These are phyloP conservation scores for Westerdykella aurantiaca DNA, from an alignment of 2,329 filamentous ascomycete genomes.

Conservation along the genomic window DNA sequence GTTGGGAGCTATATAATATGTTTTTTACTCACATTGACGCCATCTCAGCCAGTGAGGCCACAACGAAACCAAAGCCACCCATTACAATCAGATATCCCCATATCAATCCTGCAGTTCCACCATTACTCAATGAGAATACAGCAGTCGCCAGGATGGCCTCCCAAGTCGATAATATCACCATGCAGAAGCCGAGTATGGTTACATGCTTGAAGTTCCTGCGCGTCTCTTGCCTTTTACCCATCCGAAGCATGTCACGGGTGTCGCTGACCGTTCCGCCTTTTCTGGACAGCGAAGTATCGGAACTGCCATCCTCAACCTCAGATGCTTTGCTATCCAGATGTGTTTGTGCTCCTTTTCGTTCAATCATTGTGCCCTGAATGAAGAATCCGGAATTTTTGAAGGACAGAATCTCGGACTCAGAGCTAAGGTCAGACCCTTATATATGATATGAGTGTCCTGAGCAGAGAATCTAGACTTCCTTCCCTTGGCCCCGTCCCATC, in stretches of 20 bases:
- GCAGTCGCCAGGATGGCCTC: slow-evolving; percentile 14
- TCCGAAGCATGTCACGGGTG: slow-evolving; percentile 16
- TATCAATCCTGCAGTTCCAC: slow-evolving; percentile 11
- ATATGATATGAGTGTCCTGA: too few species aligned
- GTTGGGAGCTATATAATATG: slow-evolving; percentile 16
- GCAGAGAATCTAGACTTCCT: too few species aligned
- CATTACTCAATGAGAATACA: slow-evolving; percentile 22
- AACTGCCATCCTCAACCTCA: too few species aligned
- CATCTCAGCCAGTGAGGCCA: slow-evolving; percentile 10
- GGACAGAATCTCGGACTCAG: too few species aligned
- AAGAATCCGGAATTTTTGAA: too few species aligned
- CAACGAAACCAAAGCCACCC: slow-evolving; percentile 2
- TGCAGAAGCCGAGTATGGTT: slow-evolving; percentile 16
- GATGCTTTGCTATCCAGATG: too few species aligned
- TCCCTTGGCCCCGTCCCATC: too few species aligned
- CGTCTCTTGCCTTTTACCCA: slow-evolving; percentile 20
- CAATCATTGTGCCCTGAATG: too few species aligned
- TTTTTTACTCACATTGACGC: slow-evolving; percentile 13
- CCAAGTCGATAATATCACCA: slow-evolving; percentile 18
- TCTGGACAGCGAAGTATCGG: slow-evolving; percentile 2
- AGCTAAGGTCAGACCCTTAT: too few species aligned
- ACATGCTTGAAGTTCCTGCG: slow-evolving; percentile 12
- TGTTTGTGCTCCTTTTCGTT: too few species aligned
- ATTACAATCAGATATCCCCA: slow-evolving; percentile 7
- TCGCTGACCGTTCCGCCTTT: slow-evolving; percentile 17